These are phyloP conservation scores for Rhododendron vialii DNA, from an alignment of 148 eudicot species.

Conservation along the genomic window DNA sequence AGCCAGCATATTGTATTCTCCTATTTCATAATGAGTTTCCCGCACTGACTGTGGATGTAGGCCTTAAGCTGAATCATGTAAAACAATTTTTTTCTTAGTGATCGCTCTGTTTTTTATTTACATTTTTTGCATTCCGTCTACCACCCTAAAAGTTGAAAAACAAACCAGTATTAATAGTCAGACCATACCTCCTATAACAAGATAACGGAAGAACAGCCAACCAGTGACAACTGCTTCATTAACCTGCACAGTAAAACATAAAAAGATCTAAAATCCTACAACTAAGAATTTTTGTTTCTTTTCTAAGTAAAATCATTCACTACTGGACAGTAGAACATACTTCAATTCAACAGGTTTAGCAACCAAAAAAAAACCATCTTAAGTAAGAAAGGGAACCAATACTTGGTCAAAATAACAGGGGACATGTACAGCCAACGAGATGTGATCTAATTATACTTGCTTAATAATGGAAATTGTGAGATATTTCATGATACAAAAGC, in stretches of 20 bases:
- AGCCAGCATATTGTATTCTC: not conserved
- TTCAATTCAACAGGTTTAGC: not conserved
- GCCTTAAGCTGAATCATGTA: not conserved
- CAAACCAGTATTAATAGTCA: not conserved
- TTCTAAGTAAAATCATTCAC: not conserved
- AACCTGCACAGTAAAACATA: slow-evolving; percentile 44
- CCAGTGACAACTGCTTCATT: slow-evolving; percentile 96
- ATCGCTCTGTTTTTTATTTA: not conserved
- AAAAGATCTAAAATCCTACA: not conserved
- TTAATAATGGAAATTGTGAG: not conserved
- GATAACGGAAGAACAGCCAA: slow-evolving; percentile 95
- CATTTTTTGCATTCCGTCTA: not conserved
- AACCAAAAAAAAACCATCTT: not conserved
- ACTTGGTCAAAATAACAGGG: not conserved
- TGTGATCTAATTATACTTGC: not conserved
- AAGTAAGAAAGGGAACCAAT: not conserved
- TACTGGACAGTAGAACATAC: not conserved
- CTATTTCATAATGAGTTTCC: not conserved
- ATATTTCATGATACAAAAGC: not conserved
- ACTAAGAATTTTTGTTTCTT: not conserved
- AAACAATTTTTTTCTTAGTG: not conserved
- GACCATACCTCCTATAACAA: slow-evolving; percentile 92
- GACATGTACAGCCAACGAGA: not conserved
- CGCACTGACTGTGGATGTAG: not conserved
- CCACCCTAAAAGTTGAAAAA: not conserved